A percentile compares a stretch with the other conserved stretches of the same genome.
Conservation (phyloP, 805 yeast genomes). For the Debaryomyces maramus region DNA sequence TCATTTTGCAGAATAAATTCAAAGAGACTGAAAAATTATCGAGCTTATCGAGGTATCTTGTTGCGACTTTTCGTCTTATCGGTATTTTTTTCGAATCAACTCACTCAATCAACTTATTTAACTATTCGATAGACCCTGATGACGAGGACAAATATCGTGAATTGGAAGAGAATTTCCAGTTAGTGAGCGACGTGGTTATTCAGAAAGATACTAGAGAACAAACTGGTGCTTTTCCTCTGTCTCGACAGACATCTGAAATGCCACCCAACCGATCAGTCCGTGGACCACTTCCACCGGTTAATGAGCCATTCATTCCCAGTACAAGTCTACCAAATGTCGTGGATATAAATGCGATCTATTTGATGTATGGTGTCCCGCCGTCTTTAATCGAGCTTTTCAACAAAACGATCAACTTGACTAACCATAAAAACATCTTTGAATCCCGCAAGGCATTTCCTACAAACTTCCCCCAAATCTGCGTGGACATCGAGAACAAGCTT, state of each 20-base stretch:
- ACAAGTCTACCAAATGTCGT: slow-evolving; percentile 12
- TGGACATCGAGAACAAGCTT: slow-evolving; percentile 53
- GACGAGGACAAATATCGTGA: slow-evolving; percentile 47
- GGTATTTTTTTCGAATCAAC: slow-evolving; percentile 47
- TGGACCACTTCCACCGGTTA: neutral
- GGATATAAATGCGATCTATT: slow-evolving; percentile 30
- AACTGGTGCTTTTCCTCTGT: neutral
- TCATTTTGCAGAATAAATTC: slow-evolving; percentile 21
- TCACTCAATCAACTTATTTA: slow-evolving; percentile 47
- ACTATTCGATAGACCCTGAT: slow-evolving; percentile 43
- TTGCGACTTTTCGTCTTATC: slow-evolving; percentile 31
- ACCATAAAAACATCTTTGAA: slow-evolving; percentile 51
- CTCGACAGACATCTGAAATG: slow-evolving; percentile 1
- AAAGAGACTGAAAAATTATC: slow-evolving; percentile 19
- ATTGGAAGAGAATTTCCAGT: slow-evolving; percentile 36
- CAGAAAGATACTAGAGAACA: no score
- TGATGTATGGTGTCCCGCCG: slow-evolving; percentile 50
- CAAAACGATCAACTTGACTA: slow-evolving; percentile 47
- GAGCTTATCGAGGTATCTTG: slow-evolving; percentile 23
- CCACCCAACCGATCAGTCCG: neutral
- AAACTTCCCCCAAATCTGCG: slow-evolving; percentile 55
- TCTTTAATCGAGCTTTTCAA: slow-evolving; percentile 48
- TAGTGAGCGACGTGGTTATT: slow-evolving; percentile 17
- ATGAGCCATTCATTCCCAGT: slow-evolving; percentile 8
- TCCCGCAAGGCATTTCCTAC: slow-evolving; percentile 44